Conservation (phyloP, 192 early-diverging fungal genomes). For the Rhizophagus clarus region DNA sequence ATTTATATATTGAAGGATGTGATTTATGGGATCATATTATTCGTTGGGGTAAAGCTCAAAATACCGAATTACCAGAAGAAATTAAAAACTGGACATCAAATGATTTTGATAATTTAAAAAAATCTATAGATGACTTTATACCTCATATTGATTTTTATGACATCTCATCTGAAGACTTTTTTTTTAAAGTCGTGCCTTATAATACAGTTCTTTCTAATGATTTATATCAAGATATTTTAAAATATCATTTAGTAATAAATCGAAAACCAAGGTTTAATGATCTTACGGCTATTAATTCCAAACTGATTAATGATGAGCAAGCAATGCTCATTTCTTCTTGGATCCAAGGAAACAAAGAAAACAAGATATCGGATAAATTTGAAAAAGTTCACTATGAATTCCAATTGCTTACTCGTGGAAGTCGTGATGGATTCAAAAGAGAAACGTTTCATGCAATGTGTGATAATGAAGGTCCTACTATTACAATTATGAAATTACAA, state of each 20-base stretch:
- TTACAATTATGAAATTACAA: constrained; percentile 1
- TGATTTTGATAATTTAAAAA: neutral
- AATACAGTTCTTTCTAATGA: neutral
- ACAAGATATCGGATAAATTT: neutral
- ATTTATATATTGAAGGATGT: constrained; percentile 8
- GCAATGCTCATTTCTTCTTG: neutral
- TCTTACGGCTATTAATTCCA: neutral
- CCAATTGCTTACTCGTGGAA: too few relatives aligned
- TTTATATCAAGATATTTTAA: neutral
- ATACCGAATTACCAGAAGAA: neutral
- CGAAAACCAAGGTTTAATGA: neutral
- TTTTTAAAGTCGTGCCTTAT: too few relatives aligned
- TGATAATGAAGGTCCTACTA: constrained; percentile 28
- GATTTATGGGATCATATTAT: constrained; percentile 1
- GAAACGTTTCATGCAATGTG: neutral
- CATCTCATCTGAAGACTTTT: neutral
- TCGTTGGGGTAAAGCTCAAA: constrained; percentile 10
- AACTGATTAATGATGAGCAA: neutral
- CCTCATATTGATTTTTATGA: neutral
- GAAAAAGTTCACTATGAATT: too few relatives aligned
- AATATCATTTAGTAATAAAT: neutral
- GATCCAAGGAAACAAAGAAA: neutral
- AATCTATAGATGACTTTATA: neutral
- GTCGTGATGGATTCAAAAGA: neutral
- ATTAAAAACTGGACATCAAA: neutral